phyloP scores from a whole-genome alignment of 192 early-diverging fungal species.

The Globomyces pollinis-pini region DNA sequence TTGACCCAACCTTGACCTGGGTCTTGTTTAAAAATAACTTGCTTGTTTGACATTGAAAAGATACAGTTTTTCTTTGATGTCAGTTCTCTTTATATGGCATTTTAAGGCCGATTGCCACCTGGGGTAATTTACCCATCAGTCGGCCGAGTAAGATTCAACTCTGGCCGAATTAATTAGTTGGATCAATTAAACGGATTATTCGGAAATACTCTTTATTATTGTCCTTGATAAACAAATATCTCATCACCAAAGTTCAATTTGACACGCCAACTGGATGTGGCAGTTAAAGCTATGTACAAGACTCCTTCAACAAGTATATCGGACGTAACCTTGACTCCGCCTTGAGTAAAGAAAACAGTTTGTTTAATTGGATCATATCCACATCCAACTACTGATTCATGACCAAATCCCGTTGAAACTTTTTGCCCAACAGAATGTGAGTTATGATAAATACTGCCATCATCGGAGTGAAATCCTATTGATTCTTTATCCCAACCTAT shows the following conservation, averaged over 20 bases:
- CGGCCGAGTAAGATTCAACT: too few relatives aligned
- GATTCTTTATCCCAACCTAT: constrained; percentile 37
- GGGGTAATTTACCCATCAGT: too few relatives aligned
- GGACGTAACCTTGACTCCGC: not conserved
- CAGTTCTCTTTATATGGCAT: too few relatives aligned
- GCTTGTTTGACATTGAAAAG: too few relatives aligned
- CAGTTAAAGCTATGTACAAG: not conserved
- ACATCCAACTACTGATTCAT: constrained; percentile 25
- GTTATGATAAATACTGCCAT: constrained; percentile 32
- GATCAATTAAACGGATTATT: not conserved
- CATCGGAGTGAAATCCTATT: constrained; percentile 39
- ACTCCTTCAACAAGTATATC: not conserved
- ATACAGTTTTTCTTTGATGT: too few relatives aligned
- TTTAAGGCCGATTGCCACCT: too few relatives aligned
- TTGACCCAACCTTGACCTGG: too few relatives aligned
- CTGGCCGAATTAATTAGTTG: too few relatives aligned
- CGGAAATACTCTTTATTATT: not conserved
- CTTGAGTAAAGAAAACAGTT: constrained; percentile 18
- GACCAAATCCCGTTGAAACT: constrained; percentile 3
- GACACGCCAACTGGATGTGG: not conserved
- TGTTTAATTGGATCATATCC: constrained; percentile 18
- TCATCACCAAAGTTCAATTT: not conserved
- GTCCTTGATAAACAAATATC: not conserved
- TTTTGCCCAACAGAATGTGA: constrained; percentile 16
- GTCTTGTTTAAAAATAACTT: too few relatives aligned